A percentile compares a stretch with the other conserved stretches of the same genome.
Evolutionary conservation across 805 yeast species (phyloP).

Genomic region (Lipomyces oligophaga): DNA sequence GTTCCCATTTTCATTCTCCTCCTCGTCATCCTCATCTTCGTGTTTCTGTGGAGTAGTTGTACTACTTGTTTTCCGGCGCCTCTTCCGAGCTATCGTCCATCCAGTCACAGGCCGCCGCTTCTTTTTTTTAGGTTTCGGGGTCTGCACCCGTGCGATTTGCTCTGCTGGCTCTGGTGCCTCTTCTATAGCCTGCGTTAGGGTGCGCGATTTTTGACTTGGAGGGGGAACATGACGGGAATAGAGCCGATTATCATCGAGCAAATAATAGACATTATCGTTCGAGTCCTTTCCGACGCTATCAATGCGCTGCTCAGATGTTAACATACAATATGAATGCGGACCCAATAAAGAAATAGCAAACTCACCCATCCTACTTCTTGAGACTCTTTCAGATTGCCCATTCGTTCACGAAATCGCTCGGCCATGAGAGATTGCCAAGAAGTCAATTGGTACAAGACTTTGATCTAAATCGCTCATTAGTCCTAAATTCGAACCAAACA

Average conservation of each 20-base stretch:
- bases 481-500: background rate
- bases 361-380: conserved; percentile 26
- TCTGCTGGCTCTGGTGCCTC: conserved; percentile 8
- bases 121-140: conserved; percentile 13
- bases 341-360: too few species aligned
- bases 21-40: conserved; percentile 21
- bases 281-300: conserved; percentile 35
- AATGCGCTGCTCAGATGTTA: conserved; percentile 32
- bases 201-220: too few species aligned
- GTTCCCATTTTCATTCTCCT: conserved; percentile 14
- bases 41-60: conserved; percentile 13
- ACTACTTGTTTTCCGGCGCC: conserved; percentile 8
- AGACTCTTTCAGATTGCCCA: conserved; percentile 28
- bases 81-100: conserved; percentile 16
- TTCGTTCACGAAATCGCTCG: conserved; percentile 29
- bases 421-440: conserved; percentile 22
- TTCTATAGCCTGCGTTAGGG: background rate
- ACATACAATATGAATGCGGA: too few species aligned
- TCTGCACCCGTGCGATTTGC: too few species aligned
- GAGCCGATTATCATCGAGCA: conserved; percentile 39
- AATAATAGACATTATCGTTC: conserved; percentile 33
- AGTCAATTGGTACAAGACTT: conserved; percentile 19
- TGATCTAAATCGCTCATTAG: conserved; percentile 4
- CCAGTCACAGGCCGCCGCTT: conserved; percentile 17
- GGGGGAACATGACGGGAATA: conserved; percentile 28